Evolutionary conservation across 306 rosid species (phyloP).

Genomic region (Vigna trinervia): DNA sequence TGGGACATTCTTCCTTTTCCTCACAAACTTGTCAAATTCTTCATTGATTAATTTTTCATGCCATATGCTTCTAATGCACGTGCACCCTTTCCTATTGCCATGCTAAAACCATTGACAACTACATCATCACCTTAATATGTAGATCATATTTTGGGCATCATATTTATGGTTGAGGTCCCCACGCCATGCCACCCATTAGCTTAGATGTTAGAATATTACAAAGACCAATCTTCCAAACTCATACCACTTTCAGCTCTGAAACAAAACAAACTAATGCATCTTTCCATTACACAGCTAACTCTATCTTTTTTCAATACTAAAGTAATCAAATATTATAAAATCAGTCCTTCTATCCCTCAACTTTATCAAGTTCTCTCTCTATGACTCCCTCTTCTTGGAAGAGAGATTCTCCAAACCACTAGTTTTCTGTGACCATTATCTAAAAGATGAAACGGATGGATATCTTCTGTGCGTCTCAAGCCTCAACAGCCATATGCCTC

Average conservation of each 20-base stretch:
- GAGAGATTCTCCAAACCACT: conserved; percentile 56
- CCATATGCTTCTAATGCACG: conserved; percentile 36
- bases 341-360: not conserved
- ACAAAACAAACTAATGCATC: conserved; percentile 13
- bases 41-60: conserved; percentile 33
- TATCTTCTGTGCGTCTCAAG: conserved; percentile 81
- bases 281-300: conserved; percentile 37
- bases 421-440: conserved; percentile 37
- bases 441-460: conserved; percentile 72
- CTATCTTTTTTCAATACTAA: not conserved
- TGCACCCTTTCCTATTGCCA: conserved; percentile 40
- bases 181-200: conserved; percentile 1
- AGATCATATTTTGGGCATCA: conserved; percentile 39
- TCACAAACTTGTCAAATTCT: conserved; percentile 38
- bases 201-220: conserved; percentile 3
- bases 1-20: conserved; percentile 46
- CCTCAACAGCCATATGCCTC: conserved; percentile 80
- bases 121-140: conserved; percentile 28
- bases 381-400: conserved; percentile 36
- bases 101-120: conserved; percentile 39
- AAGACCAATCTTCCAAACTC: conserved; percentile 8
- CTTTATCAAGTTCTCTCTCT: conserved; percentile 38
- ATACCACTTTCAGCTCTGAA: not conserved
- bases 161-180: conserved; percentile 51
- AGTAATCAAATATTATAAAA: conserved; percentile 6